Base-by-base conservation (phyloP, 2,329 filamentous ascomycete genomes). In the Grosmannia clavigera region DNA sequence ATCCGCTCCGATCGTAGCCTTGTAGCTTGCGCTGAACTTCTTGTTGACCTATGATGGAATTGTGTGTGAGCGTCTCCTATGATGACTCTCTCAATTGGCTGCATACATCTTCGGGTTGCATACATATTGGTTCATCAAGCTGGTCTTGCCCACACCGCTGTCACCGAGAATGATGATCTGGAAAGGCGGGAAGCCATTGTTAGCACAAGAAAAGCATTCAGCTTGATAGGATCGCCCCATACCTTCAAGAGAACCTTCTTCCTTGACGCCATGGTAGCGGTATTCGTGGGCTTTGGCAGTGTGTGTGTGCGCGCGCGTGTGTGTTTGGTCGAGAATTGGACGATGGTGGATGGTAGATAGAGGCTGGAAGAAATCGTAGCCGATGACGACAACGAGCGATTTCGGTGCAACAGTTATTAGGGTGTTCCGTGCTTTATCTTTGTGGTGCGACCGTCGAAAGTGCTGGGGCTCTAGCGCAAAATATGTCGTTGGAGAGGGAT, bases 91-190 rank as follows among this genome's bases (percentile, higher is more conserved):
- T n/a, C 16, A 16, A 6, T 5, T n/a, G 7, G 3, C 22, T 16
- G 31, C 6, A 19, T 14, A 40, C 38, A 14, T 46, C 27, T 22
- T 48, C 46, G 27, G 38, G 9, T 9, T 29, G 68, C 88, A 74
- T 85, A 97, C 94, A 89, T 97, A 99, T 97, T 99, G 94, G 79
- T 99, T 99, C 94, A 99, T 99, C 83, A 99, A 85, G 76, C 91
- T 96, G 63, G 94, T 99, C 83, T 99, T 99, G 74, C 94, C 94
- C 64, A 99, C 94, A 77, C 94, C 94, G 75, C 92, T 97, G 75
- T 99, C 94, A 69, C 94, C 94, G 68, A 99, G 86, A 76, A 99
- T 97, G 71, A 99, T 99, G 71, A 99, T 92, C 92, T 97, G 69
- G 54, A 65, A 19, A 54, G 12, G 10, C n/a, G 11, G 29, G 40